Conservation (phyloP, 1,139 yeast species). For the Candida tunisiensis region DNA sequence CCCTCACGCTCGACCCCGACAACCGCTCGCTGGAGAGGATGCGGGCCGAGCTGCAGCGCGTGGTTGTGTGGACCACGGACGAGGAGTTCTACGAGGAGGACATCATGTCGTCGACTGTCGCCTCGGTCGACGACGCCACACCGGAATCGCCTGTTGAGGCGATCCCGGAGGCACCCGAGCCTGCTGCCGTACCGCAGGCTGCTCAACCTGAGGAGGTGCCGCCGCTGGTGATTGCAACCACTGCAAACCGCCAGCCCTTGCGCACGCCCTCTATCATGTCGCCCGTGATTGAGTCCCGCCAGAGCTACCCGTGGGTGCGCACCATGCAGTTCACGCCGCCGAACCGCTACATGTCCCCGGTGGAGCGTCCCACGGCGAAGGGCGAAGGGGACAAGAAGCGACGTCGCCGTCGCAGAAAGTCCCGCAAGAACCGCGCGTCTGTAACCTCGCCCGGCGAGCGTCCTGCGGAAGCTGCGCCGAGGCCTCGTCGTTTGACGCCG, state of each 20-base stretch:
- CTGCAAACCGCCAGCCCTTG: slow-evolving; percentile 22
- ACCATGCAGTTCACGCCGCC: slow-evolving; percentile 23
- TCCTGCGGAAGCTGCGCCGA: too few species aligned
- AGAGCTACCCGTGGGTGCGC: slow-evolving; percentile 14
- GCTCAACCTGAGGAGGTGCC: too few species aligned
- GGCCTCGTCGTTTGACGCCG: too few species aligned
- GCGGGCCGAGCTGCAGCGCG: slow-evolving; percentile 38
- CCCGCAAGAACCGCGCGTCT: too few species aligned
- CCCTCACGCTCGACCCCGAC: slow-evolving; percentile 73
- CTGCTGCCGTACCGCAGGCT: too few species aligned
- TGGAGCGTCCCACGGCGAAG: not conserved
- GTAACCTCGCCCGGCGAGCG: too few species aligned
- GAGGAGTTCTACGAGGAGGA: slow-evolving; percentile 47
- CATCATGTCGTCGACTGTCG: not conserved
- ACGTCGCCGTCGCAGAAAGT: slow-evolving; percentile 5
- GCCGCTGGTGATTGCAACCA: too few species aligned
- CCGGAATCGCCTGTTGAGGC: not conserved
- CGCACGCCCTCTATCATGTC: slow-evolving; percentile 8
- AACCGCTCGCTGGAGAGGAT: slow-evolving; percentile 55
- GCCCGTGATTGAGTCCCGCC: slow-evolving; percentile 6
- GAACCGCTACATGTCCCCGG: slow-evolving; percentile 1
- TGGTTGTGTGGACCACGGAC: slow-evolving; percentile 68
- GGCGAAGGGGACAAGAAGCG: slow-evolving; percentile 6
- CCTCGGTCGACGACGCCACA: slow-evolving; percentile 1
- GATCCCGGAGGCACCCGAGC: too few species aligned